Conservation (phyloP, 2,329 filamentous ascomycete genomes). For the Aspergillus proliferans region DNA sequence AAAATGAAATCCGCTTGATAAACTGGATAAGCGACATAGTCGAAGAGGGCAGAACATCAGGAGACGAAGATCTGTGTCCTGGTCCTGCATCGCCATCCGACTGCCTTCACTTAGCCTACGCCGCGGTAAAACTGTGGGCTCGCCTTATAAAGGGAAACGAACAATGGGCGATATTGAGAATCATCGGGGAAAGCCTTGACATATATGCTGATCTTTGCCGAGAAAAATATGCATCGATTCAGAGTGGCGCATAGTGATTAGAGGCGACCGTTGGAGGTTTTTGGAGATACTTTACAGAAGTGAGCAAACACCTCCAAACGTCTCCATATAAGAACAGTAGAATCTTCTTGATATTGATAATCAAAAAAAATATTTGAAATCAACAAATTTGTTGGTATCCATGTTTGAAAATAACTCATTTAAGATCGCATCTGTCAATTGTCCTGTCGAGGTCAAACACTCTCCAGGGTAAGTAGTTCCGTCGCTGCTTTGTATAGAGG, state of each 20-base stretch:
- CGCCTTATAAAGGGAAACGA: constrained; percentile 24
- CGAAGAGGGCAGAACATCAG: constrained; percentile 13
- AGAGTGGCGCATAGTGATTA: neutral
- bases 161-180: constrained; percentile 40
- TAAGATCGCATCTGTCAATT: too few species aligned
- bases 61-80: constrained; percentile 8
- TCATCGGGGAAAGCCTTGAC: constrained; percentile 37
- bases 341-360: too few species aligned
- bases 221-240: neutral
- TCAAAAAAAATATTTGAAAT: too few species aligned
- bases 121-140: constrained; percentile 16
- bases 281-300: too few species aligned
- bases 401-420: too few species aligned
- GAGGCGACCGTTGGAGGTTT: too few species aligned
- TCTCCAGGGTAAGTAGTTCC: too few species aligned
- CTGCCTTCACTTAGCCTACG: constrained; percentile 9
- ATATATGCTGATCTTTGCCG: constrained; percentile 14
- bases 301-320: too few species aligned
- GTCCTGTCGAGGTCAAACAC: too few species aligned
- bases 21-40: constrained; percentile 18
- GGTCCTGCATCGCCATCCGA: constrained; percentile 2
- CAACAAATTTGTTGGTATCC: too few species aligned
- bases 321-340: too few species aligned
- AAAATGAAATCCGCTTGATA: constrained; percentile 10
- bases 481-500: too few species aligned